Evolutionary conservation across 345 rosid genomes (phyloP), one percentile per base, ranked within the genome.

Genomic region (Sonneratia alba): DNA sequence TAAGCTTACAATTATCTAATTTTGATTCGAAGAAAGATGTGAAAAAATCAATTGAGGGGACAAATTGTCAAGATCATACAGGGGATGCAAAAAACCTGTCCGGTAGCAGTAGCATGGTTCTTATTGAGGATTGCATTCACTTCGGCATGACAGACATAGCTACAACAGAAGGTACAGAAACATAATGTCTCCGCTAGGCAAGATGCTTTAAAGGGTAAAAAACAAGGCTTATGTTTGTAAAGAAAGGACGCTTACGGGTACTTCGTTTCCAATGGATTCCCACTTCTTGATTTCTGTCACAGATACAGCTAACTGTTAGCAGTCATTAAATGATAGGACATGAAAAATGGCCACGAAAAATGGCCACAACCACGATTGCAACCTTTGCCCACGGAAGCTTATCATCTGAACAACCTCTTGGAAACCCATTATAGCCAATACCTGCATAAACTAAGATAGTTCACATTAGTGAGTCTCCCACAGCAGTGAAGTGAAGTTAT

Each of bases 361-460:
- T 36, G 55, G 18, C 22, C 27, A 45, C 36, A 62, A 9, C 22
- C 49, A n/a, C 3, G 49, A 4, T 27, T 45, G n/a, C 45, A 42
- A 90, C 97, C 97, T 91, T 94, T 72, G 97, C 96, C 98, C 98
- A 94, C 21, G 98, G 96, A 85, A 94, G 97, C 77, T 74, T 83
- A 76, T 91, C 98, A 83, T 94, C 98, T 2, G 98, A 91, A 78
- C 98, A 94, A 70, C 98, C 98, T 83, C 98, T 86, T 42, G 97
- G 97, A 89, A 94, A 91, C 64, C 98, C 98, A 83, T 91, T 94
- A 76, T 94, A 94, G 77, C 98, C 98, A 73, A 94, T 94, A 73
- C 97, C 97, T 91, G 74, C 72, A 22, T 71, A 75, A 68, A 62
- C 37, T 47, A 76, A 66, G 66, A 74, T 71, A 19, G 47, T 57